Percentiles rank a stretch among this genome's conserved stretches.
Conservation (phyloP, 2,329 filamentous ascomycete genomes). For the Orbilia oligospora region DNA sequence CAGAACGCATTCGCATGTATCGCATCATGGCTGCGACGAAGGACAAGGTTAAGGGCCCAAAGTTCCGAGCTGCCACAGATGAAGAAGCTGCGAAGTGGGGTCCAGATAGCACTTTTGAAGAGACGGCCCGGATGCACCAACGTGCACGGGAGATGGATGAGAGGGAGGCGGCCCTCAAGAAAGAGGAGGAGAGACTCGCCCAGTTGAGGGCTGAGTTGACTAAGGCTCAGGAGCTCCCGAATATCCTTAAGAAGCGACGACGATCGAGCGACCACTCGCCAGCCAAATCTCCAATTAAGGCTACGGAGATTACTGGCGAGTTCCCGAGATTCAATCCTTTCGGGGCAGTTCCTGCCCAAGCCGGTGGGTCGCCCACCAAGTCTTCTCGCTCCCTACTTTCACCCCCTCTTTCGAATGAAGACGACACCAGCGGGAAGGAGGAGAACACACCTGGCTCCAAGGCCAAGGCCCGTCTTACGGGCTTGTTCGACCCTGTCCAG, state of each 20-base stretch:
- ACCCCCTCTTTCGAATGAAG: conserved; percentile 46
- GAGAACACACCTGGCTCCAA: conserved; percentile 38
- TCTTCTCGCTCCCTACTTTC: conserved; percentile 37
- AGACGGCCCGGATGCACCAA: conserved; percentile 4
- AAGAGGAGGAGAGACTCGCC: not conserved
- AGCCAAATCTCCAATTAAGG: not conserved
- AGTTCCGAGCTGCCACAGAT: not conserved
- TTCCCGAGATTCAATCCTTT: conserved; percentile 57
- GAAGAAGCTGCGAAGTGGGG: conserved; percentile 12
- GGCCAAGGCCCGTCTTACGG: conserved; percentile 55
- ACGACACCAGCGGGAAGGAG: conserved; percentile 53
- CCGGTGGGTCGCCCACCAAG: conserved; percentile 3
- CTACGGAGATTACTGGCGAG: conserved; percentile 1
- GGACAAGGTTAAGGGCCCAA: conserved; percentile 9
- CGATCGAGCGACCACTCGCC: not conserved
- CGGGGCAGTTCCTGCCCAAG: conserved; percentile 2
- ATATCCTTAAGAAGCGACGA: conserved; percentile 1
- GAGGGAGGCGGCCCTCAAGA: conserved; percentile 17
- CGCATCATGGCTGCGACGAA: conserved; percentile 20
- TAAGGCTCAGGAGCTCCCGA: not conserved
- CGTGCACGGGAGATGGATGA: conserved; percentile 23
- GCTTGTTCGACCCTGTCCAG: conserved; percentile 53
- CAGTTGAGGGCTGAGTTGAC: conserved; percentile 6
- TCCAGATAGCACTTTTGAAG: conserved; percentile 13
- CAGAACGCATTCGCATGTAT: conserved; percentile 14